Base-by-base conservation (phyloP, 2,329 filamentous ascomycete genomes). In the Amauroascus verrucosus region DNA sequence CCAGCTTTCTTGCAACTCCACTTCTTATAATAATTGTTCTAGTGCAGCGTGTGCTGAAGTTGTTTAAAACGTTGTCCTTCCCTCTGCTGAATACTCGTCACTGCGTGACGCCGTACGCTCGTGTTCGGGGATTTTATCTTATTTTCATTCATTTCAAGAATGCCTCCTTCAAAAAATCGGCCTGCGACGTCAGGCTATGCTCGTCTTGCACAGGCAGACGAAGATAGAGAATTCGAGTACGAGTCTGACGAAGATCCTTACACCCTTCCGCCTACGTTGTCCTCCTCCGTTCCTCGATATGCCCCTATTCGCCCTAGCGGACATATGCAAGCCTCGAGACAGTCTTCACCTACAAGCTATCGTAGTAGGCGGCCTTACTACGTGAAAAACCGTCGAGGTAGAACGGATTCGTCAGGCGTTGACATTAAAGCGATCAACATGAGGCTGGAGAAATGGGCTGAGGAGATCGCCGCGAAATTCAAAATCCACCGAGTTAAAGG, bases 341-440 rank as follows among this genome's bases (percentile, higher is more conserved):
- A 66, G 55, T 63, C 70, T 30, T 62, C 67, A 18, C 65, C 69
- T 14, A 66, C 72, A 54, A 68, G 67, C 48, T 64, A 70, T 56
- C 65, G 69, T 61, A 46, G 38, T 16, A 72, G 75, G 28, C 58
- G 71, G 71, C 61, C 72, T 62, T 65, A 75, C 72, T 61, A 71
- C 65, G 61, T 78, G 67, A 54, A 59, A 24, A 60, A 64, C 62
- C 72, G 77, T 58, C 76, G 81, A 49, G 71, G 75, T 56, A 77
- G 83, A 59, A 86, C 87, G 65, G 93, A 90, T 63, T 78, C 72
- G 62, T 88, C 88, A 18, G 91, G 90, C 2, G 91, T 98, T 16
- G 93, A 98, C 65, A 86, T 98, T 66, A 97, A 97, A 68, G 93
- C 93, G 56, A 97, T 98, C 71, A 98, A 98, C 70, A 90, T 91